Base-by-base conservation (phyloP, 164 flowering plant genomes). In the Cinnamomum micranthum region DNA sequence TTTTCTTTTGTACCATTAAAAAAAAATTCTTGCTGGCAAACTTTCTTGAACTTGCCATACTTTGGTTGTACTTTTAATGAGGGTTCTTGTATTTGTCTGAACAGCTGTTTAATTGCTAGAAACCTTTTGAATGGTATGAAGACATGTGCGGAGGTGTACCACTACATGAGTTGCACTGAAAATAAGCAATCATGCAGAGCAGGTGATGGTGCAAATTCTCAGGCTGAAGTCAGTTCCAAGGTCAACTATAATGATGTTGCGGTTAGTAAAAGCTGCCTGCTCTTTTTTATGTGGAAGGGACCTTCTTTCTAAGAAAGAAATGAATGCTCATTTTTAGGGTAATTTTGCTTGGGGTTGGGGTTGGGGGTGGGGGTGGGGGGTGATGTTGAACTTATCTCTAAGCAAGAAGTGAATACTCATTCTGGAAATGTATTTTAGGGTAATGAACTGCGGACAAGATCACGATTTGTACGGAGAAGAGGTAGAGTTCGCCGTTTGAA, bases 401-500 rank as follows among this genome's bases (percentile, higher is more conserved):
- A 51, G 74, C 78, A 68, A 17, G 19, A 55, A 47, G 14, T 68
- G 60, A 78, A 41, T 69, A 23, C 20, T 23, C 27, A 33, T 28
- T 23, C 47, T 69, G 63, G 50, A 27, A 70, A 66, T 70, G 17
- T 25, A 58, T 66, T 80, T 71, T 77, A 96, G 99, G 92, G 94
- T 41, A 84, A 77, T 81, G 87, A 85, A 68, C 85, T 82, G 20
- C 84, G 93, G 75, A 88, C 97, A 77, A 90, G 97, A 77, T 94
- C 97, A 82, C 87, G 89, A 79, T 96, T 89, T 82, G 80, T 96
- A 72, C 94, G 98, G 31, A 88, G 99, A 74, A 88, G 87, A 81
- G 99, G 99, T 75, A 89, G 83, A 83, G 98, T 94, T 74, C 99
- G 99, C 60, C 94, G 99, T 1, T 84, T 96, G 83, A 96, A 96